phyloP scores from a whole-genome alignment of 768 basidiomycete genomes.

The Hypholoma fasciculare region DNA sequence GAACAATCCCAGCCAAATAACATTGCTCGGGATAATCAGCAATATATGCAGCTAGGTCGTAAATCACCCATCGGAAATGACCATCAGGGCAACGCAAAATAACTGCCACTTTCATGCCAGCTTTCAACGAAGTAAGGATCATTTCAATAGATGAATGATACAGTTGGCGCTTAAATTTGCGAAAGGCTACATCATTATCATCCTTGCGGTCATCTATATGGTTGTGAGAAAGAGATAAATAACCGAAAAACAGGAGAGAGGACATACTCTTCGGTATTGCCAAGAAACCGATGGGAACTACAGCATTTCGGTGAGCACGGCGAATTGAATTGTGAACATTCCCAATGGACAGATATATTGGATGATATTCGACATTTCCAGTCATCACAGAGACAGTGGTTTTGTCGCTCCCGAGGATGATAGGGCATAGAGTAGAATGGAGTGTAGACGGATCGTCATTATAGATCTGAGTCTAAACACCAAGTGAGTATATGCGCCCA shows the following conservation, averaged over 20 bases:
- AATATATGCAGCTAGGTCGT: slow-evolving; percentile 32
- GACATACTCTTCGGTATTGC: neutral
- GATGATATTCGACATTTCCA: neutral
- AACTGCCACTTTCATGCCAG: slow-evolving; percentile 26
- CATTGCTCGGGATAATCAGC: slow-evolving; percentile 39
- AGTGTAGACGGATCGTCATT: neutral
- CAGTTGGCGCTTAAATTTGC: slow-evolving; percentile 27
- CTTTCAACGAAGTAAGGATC: slow-evolving; percentile 22
- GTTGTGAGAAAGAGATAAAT: too few relatives aligned
- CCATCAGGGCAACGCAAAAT: slow-evolving; percentile 29
- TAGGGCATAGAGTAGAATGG: slow-evolving; percentile 9
- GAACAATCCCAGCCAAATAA: slow-evolving; percentile 28
- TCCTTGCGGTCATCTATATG: slow-evolving; percentile 2
- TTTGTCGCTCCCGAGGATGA: slow-evolving; percentile 12
- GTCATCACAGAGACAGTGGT: neutral
- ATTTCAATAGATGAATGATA: slow-evolving; percentile 27
- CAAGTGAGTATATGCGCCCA: too few relatives aligned
- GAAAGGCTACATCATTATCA: slow-evolving; percentile 18
- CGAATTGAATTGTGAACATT: neutral
- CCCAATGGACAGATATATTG: neutral
- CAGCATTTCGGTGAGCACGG: neutral
- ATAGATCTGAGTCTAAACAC: neutral
- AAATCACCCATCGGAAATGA: slow-evolving; percentile 25
- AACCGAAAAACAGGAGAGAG: too few relatives aligned
- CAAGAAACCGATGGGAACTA: neutral